Evolutionary conservation across 805 yeast species (phyloP).

Genomic region (Wickerhamiella slavikovae): DNA sequence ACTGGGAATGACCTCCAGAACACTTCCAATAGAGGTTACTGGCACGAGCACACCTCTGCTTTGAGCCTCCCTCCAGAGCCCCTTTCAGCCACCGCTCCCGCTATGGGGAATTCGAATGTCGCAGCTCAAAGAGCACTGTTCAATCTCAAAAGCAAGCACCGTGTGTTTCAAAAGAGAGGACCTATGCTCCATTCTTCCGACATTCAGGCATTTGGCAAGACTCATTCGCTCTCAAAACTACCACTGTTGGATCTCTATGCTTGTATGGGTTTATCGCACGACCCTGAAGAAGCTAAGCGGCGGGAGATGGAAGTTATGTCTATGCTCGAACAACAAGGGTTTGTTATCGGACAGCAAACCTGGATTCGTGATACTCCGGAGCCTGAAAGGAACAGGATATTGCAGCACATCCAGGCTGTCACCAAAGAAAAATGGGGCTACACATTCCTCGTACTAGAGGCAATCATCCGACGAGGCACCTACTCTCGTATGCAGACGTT

Average conservation of each 20-base stretch:
- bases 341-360: slow-evolving; percentile 55
- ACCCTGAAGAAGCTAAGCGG: slow-evolving; percentile 19
- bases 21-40: too few relatives aligned
- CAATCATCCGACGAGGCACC: slow-evolving; percentile 60
- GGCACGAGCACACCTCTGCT: too few relatives aligned
- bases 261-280: slow-evolving; percentile 20
- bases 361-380: slow-evolving; percentile 70
- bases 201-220: too few relatives aligned
- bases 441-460: slow-evolving; percentile 35
- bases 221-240: slow-evolving; percentile 19
- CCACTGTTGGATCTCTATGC: slow-evolving; percentile 19
- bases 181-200: too few relatives aligned
- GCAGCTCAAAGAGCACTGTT: not conserved
- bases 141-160: too few relatives aligned
- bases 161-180: too few relatives aligned
- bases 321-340: slow-evolving; percentile 31
- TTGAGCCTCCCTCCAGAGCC: too few relatives aligned
- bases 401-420: slow-evolving; percentile 29
- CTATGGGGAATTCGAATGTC: too few relatives aligned
- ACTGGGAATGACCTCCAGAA: too few relatives aligned
- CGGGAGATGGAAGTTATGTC: slow-evolving; percentile 21
- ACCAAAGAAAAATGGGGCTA: slow-evolving; percentile 29
- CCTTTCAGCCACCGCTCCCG: too few relatives aligned
- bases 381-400: slow-evolving; percentile 28
- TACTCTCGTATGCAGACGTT: slow-evolving; percentile 22